Evolutionary conservation across 2,329 filamentous ascomycete genomes (phyloP).

Genomic region (Sporothrix pseudoabietina): DNA sequence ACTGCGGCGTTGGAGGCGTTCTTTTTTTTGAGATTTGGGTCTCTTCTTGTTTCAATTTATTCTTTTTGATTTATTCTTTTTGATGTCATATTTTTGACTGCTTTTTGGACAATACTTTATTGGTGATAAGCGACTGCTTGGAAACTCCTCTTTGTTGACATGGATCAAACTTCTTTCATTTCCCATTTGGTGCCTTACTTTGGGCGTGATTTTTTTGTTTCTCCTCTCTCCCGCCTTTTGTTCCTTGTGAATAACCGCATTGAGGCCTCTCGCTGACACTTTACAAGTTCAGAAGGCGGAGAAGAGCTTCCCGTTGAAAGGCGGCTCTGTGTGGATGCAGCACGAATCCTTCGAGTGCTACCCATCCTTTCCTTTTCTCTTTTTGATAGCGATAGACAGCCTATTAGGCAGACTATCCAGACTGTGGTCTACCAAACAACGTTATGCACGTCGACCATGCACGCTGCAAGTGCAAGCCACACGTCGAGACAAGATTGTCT

Average conservation of each 20-base stretch:
- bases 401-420: neutral
- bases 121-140: neutral
- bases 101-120: neutral
- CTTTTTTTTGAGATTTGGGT: neutral
- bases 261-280: neutral
- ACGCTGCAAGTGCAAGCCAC: neutral
- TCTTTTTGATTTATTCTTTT: neutral
- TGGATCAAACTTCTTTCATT: too few relatives aligned
- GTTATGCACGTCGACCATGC: neutral
- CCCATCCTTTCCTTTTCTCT: neutral
- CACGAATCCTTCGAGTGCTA: neutral
- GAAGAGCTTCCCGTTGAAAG: neutral
- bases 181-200: neutral
- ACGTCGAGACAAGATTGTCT: too few relatives aligned
- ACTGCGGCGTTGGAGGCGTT: conserved; percentile 20
- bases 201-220: neutral
- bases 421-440: neutral
- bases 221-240: neutral
- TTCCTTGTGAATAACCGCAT: neutral
- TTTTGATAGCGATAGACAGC: neutral
- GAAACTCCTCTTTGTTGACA: too few relatives aligned
- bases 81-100: neutral
- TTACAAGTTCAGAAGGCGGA: neutral
- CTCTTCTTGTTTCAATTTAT: neutral
- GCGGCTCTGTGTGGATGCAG: neutral